Conservation (phyloP, 78 protist genomes). For the Guillardia theta region DNA sequence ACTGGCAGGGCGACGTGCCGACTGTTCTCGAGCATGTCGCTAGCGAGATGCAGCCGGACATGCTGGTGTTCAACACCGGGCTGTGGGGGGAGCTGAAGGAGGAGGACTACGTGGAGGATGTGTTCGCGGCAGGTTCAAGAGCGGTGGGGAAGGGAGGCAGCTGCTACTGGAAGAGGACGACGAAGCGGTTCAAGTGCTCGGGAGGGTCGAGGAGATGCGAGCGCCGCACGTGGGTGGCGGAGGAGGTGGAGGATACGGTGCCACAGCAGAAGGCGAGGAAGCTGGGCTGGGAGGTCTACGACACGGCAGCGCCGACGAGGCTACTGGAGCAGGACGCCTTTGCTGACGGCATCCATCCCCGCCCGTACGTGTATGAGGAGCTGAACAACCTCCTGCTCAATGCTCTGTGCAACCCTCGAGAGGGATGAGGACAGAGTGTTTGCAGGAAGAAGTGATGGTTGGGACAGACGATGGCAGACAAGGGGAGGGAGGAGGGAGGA, state of each 20-base stretch:
- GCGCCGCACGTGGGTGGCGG: neutral
- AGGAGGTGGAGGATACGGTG: neutral
- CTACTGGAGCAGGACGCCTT: neutral
- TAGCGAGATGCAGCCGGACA: neutral
- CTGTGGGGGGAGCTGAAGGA: neutral
- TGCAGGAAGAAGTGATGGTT: too few relatives aligned
- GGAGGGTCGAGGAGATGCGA: neutral
- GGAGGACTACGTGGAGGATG: neutral
- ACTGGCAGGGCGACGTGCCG: neutral
- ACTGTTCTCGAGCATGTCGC: neutral
- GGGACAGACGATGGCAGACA: too few relatives aligned
- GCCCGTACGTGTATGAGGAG: neutral
- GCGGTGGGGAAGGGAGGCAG: neutral
- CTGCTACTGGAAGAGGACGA: neutral
- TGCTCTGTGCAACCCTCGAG: neutral
- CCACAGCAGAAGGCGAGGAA: neutral
- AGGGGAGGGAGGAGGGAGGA: too few relatives aligned
- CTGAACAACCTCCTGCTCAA: neutral
- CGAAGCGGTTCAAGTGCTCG: neutral
- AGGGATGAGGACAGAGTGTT: too few relatives aligned
- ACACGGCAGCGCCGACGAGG: neutral
- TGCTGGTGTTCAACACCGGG: neutral
- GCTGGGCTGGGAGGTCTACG: neutral
- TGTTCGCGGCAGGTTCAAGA: neutral
- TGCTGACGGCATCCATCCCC: neutral